Base-by-base conservation (phyloP, 305 asterid genomes). In the Fraxinus greggii region DNA sequence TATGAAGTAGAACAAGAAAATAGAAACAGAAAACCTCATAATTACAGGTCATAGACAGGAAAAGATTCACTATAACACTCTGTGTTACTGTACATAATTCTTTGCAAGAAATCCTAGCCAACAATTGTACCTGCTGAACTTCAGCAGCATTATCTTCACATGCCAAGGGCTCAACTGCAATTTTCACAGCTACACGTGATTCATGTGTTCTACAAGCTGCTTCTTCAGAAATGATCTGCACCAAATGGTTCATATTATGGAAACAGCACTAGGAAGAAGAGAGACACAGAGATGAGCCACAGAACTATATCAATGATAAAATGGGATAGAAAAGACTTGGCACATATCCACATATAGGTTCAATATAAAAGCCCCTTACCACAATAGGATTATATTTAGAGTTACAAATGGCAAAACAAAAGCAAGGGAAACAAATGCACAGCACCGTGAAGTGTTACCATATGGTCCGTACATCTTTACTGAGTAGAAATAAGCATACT, bases 111-210 rank as follows among this genome's bases (percentile, higher is more conserved):
- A 35, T 77, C 56, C 75, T 28, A 74, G 72, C 77, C 78, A 63
- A 65, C 61, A 33, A 79, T 81, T 85, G 72, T 89, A 94, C 98
- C 98, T 90, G 94, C 83, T 83, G 97, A 84, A 59, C 80, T 86
- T 86, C 90, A 75, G 80, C 63, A 84, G 83, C 80, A 86, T n/a
- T 82, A 70, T 86, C 87, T 76, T 85, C 92, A 83, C 38, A 80
- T 63, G 77, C 83, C 72, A 77, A 70, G 79, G 85, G 82, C 85
- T 90, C 94, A 86, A 74, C 84, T 28, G 81, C 77, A 83, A 80
- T 63, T 78, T 88, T 84, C 59, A 73, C 87, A 10, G 82, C 80
- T 56, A 54, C 89, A 73, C 42, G 79, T 36, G 81, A 73, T 73
- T 85, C 84, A 75, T 51, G 83, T 63, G 89, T 82, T 67, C 79